Evolutionary conservation across 2,329 filamentous ascomycete species (phyloP).

Genomic region (Diplocarpon rosae): DNA sequence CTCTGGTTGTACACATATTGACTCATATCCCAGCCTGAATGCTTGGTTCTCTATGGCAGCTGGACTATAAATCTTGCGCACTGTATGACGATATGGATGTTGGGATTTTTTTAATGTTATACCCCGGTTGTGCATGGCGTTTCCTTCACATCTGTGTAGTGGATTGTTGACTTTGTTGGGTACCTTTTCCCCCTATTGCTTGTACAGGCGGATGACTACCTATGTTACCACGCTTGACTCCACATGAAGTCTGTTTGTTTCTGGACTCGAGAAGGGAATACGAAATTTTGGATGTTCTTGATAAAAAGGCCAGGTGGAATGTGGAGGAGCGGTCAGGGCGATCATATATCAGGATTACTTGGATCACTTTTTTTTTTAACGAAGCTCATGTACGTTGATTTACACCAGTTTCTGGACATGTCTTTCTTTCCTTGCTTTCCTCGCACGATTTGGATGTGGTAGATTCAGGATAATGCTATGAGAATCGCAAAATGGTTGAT

Average conservation of each 20-base stretch:
- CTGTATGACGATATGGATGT: not conserved
- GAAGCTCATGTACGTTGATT: constrained; percentile 3
- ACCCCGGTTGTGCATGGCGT: not conserved
- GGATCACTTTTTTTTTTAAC: constrained; percentile 3
- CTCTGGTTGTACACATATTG: too few relatives aligned
- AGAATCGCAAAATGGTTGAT: not conserved
- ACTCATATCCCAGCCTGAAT: not conserved
- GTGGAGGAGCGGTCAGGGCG: not conserved
- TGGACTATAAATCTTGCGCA: not conserved
- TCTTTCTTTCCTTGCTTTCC: not conserved
- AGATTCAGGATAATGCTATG: not conserved
- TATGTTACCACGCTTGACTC: too few relatives aligned
- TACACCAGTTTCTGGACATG: constrained; percentile 1
- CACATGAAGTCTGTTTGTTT: too few relatives aligned
- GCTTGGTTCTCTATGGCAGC: not conserved
- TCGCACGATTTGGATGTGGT: too few relatives aligned
- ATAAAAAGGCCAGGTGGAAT: not conserved
- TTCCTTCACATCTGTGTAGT: not conserved
- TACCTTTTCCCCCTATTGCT: constrained; percentile 1
- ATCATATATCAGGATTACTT: not conserved
- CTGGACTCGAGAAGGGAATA: too few relatives aligned
- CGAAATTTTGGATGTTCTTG: not conserved
- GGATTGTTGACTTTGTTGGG: not conserved
- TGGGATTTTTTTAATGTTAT: not conserved
- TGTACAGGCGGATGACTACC: constrained; percentile 1